Evolutionary conservation across 2,329 filamentous ascomycete species (phyloP).

Genomic region (Lecanicillium sp.): DNA sequence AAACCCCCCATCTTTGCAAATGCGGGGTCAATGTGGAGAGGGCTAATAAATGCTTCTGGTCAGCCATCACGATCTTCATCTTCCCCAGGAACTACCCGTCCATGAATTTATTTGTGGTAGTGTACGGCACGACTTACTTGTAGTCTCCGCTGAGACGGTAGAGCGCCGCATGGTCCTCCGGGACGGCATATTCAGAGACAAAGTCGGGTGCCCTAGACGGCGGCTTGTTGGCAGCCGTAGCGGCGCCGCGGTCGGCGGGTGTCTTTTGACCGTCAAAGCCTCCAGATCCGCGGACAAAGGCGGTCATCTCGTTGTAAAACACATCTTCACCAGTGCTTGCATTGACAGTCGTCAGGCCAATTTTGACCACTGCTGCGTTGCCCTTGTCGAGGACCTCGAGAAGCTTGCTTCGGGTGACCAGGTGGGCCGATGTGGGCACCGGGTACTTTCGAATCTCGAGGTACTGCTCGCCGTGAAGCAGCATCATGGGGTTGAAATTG

Average conservation of each 20-base stretch:
- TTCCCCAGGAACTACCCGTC: too few species aligned
- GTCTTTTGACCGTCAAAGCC: constrained; percentile 82
- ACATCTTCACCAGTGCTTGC: constrained; percentile 78
- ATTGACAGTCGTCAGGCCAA: constrained; percentile 73
- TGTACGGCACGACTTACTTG: constrained; percentile 49
- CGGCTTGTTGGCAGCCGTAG: constrained; percentile 70
- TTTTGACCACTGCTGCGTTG: constrained; percentile 77
- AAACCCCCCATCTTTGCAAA: constrained; percentile 96
- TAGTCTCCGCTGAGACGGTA: constrained; percentile 92
- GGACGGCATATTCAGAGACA: constrained; percentile 80
- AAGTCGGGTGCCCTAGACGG: constrained; percentile 72
- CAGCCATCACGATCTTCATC: too few species aligned
- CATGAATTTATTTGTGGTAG: too few species aligned
- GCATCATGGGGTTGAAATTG: constrained; percentile 97
- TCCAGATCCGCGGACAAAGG: constrained; percentile 84
- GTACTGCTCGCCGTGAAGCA: constrained; percentile 97
- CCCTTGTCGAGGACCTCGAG: constrained; percentile 97
- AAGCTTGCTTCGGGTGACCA: constrained; percentile 69
- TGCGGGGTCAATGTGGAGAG: constrained; percentile 87
- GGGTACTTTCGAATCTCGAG: constrained; percentile 89
- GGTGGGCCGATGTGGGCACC: constrained; percentile 74
- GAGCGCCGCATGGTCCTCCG: constrained; percentile 82
- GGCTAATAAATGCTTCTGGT: constrained; percentile 32
- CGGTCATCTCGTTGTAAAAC: constrained; percentile 91
- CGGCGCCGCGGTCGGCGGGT: constrained; percentile 66